Evolutionary conservation across 768 basidiomycete species (phyloP).

Genomic region (Mycena vitilis): DNA sequence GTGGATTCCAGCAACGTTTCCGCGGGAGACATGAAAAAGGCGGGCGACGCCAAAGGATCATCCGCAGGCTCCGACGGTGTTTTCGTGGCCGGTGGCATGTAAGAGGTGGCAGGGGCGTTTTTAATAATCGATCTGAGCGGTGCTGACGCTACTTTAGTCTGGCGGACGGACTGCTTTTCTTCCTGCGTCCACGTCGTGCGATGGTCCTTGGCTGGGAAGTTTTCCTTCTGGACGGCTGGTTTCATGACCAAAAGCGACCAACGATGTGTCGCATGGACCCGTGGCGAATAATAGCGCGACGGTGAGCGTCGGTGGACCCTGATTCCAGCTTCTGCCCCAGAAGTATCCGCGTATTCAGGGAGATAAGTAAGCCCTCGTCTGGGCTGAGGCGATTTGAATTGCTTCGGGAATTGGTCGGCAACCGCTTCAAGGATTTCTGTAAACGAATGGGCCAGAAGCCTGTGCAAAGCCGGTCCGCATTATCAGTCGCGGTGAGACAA

Average conservation of each 20-base stretch:
- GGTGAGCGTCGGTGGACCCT: neutral
- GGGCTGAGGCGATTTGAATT: neutral
- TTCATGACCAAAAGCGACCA: constrained; percentile 31
- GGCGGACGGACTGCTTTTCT: constrained; percentile 4
- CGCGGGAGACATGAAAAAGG: constrained; percentile 56
- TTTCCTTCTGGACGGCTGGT: constrained; percentile 34
- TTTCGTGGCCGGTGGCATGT: constrained; percentile 30
- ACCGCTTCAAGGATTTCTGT: constrained; percentile 6
- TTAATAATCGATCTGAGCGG: constrained; percentile 33
- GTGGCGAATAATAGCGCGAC: neutral
- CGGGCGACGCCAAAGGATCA: constrained; percentile 33
- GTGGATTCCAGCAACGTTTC: constrained; percentile 60
- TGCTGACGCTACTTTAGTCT: constrained; percentile 21
- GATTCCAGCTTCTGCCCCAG: neutral
- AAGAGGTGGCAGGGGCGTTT: constrained; percentile 18
- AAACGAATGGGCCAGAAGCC: neutral
- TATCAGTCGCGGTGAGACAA: neutral
- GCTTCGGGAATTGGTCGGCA: constrained; percentile 2
- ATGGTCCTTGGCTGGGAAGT: constrained; percentile 16
- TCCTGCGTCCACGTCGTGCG: constrained; percentile 9
- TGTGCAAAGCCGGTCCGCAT: neutral
- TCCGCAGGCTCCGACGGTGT: constrained; percentile 9
- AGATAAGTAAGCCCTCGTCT: neutral
- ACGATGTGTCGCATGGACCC: constrained; percentile 23
- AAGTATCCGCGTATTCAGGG: too few species aligned